Base-by-base conservation (phyloP, 495 filamentous ascomycete genomes). In the Parathielavia hyrcaniae region DNA sequence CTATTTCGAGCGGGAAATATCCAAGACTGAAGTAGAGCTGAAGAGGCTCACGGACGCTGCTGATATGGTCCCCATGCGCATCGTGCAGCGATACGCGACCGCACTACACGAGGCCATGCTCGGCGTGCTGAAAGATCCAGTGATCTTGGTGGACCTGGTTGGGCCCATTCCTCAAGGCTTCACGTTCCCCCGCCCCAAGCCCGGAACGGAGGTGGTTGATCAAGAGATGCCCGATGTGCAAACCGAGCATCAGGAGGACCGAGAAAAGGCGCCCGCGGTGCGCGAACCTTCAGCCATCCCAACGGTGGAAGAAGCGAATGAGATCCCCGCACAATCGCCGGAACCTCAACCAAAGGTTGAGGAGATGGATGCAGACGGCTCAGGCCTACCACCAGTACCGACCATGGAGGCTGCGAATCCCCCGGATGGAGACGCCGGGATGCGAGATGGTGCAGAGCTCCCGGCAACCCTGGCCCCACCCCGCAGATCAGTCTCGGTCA, bases 1-100 rank as follows among this genome's bases (percentile, higher is more conserved):
- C 20, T 76, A 77, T 35, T 78, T 82, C 43, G 72, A 77, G 48
- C 59, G 68, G 3, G 64, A 77, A 54, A 79, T 80, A 53, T 60
- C 62, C 9, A 73, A 79, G 48, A 58, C 68, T 1, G 71, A 79
- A 34, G 61, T 59, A 1, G 70, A 80, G 26, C 59, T 82, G 23
- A 67, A 67, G 47, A 69, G 72, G 41, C 53, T 77, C 17, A 63
- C 72, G 53, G 65, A 63, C 16, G 58, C 63, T 5, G 62, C 66
- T 16, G 54, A 62, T 10, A 60, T 46, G 26, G 58, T 57, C 1
- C 66, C 67, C n/a, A 59, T 63, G 7, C 44, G 41, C 16, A 64
- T 69, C 19, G 57, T 64, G 30, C 49, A 56, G 26, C 67, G 69
- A 11, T 75, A 74, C 48, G 69, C 70, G 5, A 57, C 55, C n/a